These are phyloP conservation scores for Starmera stellimalicola DNA, from an alignment of 1,139 yeast genomes.

Conservation along the genomic window DNA sequence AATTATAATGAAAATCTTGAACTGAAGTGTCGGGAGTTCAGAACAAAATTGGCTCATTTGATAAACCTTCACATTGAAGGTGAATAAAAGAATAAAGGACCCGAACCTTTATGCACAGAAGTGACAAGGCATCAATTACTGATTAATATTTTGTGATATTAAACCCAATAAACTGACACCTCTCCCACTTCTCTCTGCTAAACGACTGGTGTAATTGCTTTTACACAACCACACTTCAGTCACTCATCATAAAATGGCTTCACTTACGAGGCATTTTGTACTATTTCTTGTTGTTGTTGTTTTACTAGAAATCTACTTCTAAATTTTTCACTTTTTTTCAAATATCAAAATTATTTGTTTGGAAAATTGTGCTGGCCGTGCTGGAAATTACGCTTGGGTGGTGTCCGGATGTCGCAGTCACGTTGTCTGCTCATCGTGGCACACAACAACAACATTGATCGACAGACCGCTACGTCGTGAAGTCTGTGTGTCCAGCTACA, in stretches of 20 bases:
- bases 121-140: too few species aligned
- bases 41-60: slow-evolving; percentile 31
- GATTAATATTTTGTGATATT: background rate
- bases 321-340: background rate
- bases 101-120: slow-evolving; percentile 59
- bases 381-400: background rate
- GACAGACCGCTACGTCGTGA: too few species aligned
- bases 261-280: slow-evolving; percentile 6
- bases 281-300: slow-evolving; percentile 1
- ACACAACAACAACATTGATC: too few species aligned
- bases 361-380: background rate
- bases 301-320: background rate
- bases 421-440: too few species aligned
- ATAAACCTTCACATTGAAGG: slow-evolving; percentile 3
- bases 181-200: background rate
- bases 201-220: too few species aligned
- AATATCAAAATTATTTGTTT: too few species aligned
- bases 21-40: slow-evolving; percentile 89
- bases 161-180: background rate
- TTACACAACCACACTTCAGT: too few species aligned
- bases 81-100: slow-evolving; percentile 40
- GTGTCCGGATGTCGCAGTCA: background rate
- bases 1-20: slow-evolving; percentile 18
- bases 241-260: background rate
- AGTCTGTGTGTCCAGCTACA: too few species aligned